Conservation (phyloP, 2,329 filamentous ascomycete species). For the Pseudocercospora musae region DNA sequence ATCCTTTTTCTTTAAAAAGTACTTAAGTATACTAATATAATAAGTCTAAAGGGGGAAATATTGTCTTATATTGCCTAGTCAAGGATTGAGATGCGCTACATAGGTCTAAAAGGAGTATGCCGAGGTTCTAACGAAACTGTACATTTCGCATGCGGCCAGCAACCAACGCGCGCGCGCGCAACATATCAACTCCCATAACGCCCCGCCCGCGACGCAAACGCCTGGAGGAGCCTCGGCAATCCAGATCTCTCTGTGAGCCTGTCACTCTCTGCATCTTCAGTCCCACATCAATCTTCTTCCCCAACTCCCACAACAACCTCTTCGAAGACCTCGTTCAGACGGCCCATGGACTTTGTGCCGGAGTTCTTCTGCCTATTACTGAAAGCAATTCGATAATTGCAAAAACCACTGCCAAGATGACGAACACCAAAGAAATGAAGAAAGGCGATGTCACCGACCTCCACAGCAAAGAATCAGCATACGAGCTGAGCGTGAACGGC, state of each 20-base stretch:
- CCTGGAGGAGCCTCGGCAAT: conserved; percentile 1
- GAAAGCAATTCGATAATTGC: conserved; percentile 15
- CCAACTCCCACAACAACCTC: not conserved
- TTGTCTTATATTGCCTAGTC: too few species aligned
- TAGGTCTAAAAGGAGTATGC: too few species aligned
- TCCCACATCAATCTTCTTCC: not conserved
- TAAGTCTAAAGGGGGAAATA: too few species aligned
- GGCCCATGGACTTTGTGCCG: conserved; percentile 13
- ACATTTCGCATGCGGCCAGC: too few species aligned
- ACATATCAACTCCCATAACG: too few species aligned
- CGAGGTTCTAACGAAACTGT: too few species aligned
- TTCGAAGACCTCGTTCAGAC: not conserved
- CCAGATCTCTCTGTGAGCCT: conserved; percentile 8
- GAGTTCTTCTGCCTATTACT: conserved; percentile 17
- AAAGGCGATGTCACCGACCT: conserved; percentile 14
- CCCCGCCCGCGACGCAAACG: too few species aligned
- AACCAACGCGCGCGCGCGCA: too few species aligned
- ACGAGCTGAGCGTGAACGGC: conserved; percentile 30
- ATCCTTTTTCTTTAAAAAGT: too few species aligned
- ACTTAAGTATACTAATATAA: too few species aligned
- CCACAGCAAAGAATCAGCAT: conserved; percentile 20
- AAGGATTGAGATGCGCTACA: too few species aligned
- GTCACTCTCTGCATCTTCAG: not conserved
- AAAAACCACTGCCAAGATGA: conserved; percentile 11
- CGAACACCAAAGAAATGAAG: conserved; percentile 10